Conservation (phyloP, 345 rosid genomes). For the Tarenaya hassleriana region DNA sequence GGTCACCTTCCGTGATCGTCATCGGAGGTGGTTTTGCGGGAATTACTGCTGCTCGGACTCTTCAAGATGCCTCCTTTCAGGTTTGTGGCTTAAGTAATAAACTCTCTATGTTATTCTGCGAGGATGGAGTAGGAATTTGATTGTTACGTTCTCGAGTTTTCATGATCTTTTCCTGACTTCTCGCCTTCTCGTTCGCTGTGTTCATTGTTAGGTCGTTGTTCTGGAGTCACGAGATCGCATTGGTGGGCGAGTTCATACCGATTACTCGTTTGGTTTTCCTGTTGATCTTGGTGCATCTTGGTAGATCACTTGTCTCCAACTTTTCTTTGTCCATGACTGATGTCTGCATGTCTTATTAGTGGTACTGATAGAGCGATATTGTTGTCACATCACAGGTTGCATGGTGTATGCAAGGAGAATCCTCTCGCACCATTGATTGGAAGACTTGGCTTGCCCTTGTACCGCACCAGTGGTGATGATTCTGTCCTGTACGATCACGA, state of each 20-base stretch:
- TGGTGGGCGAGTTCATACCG: constrained; percentile 81
- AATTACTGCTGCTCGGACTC: constrained; percentile 85
- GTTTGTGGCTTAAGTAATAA: constrained; percentile 26
- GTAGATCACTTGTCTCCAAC: constrained; percentile 28
- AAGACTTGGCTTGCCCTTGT: constrained; percentile 77
- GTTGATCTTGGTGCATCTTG: constrained; percentile 98
- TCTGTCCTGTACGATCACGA: constrained; percentile 96
- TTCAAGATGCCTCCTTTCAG: constrained; percentile 85
- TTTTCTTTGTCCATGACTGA: background rate
- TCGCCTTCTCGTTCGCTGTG: background rate
- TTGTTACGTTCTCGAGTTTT: background rate
- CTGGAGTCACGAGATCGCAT: constrained; percentile 83
- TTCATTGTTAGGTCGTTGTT: constrained; percentile 49
- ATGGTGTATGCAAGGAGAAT: constrained; percentile 90
- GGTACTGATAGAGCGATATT: constrained; percentile 8
- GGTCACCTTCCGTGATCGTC: constrained; percentile 86
- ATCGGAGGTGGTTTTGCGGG: constrained; percentile 91
- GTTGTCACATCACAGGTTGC: constrained; percentile 58
- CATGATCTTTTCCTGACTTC: constrained; percentile 8
- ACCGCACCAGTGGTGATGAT: constrained; percentile 93
- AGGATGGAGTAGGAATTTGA: background rate
- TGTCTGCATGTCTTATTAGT: background rate
- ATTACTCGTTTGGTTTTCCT: constrained; percentile 85
- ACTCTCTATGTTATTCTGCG: background rate
- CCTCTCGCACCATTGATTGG: constrained; percentile 87